Evolutionary conservation across 2,329 filamentous ascomycete genomes (phyloP).

Genomic region (Curvularia spicifera): DNA sequence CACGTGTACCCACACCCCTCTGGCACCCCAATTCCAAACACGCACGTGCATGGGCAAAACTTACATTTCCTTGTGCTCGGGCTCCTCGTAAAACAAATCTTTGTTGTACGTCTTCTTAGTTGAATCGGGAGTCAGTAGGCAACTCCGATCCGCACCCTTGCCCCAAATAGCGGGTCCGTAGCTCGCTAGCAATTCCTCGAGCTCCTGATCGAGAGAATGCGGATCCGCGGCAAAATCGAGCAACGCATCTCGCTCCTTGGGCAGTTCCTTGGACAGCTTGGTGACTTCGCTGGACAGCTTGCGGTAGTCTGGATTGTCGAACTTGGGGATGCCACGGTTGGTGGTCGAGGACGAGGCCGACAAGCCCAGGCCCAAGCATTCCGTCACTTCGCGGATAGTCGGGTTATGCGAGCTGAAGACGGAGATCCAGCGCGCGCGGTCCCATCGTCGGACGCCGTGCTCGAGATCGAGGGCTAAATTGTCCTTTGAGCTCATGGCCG

Average conservation of each 20-base stretch:
- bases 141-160: constrained; percentile 42
- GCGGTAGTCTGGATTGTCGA: constrained; percentile 48
- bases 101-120: constrained; percentile 47
- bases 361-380: constrained; percentile 45
- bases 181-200: constrained; percentile 42
- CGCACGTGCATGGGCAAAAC: constrained; percentile 15
- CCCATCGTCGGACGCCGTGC: constrained; percentile 44
- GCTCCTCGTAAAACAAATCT: constrained; percentile 42
- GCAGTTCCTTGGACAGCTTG: constrained; percentile 46
- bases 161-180: constrained; percentile 47
- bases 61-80: constrained; percentile 44
- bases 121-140: constrained; percentile 41
- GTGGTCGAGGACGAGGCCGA: constrained; percentile 46
- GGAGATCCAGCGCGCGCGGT: constrained; percentile 44
- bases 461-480: constrained; percentile 40
- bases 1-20: constrained; percentile 1
- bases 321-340: constrained; percentile 49
- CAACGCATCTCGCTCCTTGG: constrained; percentile 46
- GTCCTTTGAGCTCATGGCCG: constrained; percentile 43
- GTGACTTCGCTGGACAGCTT: constrained; percentile 47
- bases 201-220: constrained; percentile 38
- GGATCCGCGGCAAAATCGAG: constrained; percentile 48
- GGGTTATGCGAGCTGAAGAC: constrained; percentile 48
- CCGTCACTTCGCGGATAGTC: constrained; percentile 48
- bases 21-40: neutral